Evolutionary conservation across 768 basidiomycete genomes (phyloP).

Genomic region (Mycena maculata): DNA sequence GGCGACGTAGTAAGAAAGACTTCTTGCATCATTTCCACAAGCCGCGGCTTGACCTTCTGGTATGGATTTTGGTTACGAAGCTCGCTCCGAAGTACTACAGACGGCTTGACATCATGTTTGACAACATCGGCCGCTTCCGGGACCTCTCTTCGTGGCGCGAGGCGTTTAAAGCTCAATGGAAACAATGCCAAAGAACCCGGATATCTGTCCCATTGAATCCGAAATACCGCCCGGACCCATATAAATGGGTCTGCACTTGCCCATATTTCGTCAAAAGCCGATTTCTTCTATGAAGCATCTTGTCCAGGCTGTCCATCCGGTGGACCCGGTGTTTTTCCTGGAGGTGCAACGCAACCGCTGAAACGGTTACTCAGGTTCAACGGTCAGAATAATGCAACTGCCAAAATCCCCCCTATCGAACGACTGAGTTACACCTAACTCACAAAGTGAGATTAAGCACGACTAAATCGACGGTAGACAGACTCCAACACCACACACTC

Average conservation of each 20-base stretch:
- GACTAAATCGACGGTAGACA: too few species aligned
- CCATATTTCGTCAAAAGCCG: constrained; percentile 29
- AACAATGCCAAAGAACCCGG: background rate
- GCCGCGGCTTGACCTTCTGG: constrained; percentile 39
- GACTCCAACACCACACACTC: too few species aligned
- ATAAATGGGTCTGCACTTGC: constrained; percentile 34
- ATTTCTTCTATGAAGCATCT: constrained; percentile 40
- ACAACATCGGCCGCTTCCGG: constrained; percentile 3
- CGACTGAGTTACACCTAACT: too few species aligned
- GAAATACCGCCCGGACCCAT: background rate
- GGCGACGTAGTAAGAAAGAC: constrained; percentile 39
- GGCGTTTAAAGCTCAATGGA: constrained; percentile 21
- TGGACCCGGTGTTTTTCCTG: constrained; percentile 34
- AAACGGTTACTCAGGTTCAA: too few species aligned
- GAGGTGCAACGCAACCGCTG: constrained; percentile 26
- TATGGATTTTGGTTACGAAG: constrained; percentile 35
- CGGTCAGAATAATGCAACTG: too few species aligned
- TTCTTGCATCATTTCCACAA: constrained; percentile 35
- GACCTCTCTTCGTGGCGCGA: constrained; percentile 24
- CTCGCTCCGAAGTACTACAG: constrained; percentile 33
- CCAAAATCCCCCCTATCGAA: too few species aligned
- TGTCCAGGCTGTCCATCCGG: constrained; percentile 29
- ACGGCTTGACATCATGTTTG: constrained; percentile 14
- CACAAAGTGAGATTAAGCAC: too few species aligned
- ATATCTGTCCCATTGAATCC: background rate